Percentiles rank a stretch among this genome's conserved stretches.
Conservation (phyloP, 2,329 filamentous ascomycete genomes). For the Drechslerella stenobrocha region DNA sequence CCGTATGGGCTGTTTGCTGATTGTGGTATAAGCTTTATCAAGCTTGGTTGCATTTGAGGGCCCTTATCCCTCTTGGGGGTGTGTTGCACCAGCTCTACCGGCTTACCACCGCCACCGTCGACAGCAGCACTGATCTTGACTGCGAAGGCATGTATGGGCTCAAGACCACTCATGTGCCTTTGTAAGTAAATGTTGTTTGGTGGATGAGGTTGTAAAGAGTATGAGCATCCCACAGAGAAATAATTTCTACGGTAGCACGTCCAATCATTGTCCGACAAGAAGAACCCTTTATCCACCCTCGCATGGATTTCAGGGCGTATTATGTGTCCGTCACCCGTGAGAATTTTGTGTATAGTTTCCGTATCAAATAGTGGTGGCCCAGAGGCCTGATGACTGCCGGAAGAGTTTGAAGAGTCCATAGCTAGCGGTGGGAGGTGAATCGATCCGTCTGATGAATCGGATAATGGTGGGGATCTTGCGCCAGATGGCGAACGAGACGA, state of each 20-base stretch:
- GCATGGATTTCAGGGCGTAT: constrained; percentile 75
- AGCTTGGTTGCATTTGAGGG: constrained; percentile 73
- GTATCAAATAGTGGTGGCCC: constrained; percentile 63
- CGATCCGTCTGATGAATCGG: constrained; percentile 40
- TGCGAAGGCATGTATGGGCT: constrained; percentile 66
- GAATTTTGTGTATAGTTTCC: constrained; percentile 64
- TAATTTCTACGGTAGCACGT: constrained; percentile 88
- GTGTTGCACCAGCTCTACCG: constrained; percentile 83
- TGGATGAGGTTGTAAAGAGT: constrained; percentile 66
- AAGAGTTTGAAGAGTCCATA: constrained; percentile 28
- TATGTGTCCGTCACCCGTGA: constrained; percentile 63
- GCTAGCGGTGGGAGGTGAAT: constrained; percentile 49
- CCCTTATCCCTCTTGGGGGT: constrained; percentile 90
- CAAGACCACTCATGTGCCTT: constrained; percentile 60
- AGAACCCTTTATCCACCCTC: constrained; percentile 87
- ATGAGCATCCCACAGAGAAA: constrained; percentile 82
- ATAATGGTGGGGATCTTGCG: constrained; percentile 39
- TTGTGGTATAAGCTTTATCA: constrained; percentile 68
- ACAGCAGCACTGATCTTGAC: constrained; percentile 73
- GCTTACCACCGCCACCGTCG: constrained; percentile 73
- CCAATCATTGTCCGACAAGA: constrained; percentile 78
- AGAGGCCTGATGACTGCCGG: constrained; percentile 55
- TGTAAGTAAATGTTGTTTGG: constrained; percentile 24
- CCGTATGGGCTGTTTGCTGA: constrained; percentile 57
- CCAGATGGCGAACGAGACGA: constrained; percentile 45